These are phyloP conservation scores for Vitis hybrid DNA, from an alignment of 177 flowering plant species.

Conservation along the genomic window DNA sequence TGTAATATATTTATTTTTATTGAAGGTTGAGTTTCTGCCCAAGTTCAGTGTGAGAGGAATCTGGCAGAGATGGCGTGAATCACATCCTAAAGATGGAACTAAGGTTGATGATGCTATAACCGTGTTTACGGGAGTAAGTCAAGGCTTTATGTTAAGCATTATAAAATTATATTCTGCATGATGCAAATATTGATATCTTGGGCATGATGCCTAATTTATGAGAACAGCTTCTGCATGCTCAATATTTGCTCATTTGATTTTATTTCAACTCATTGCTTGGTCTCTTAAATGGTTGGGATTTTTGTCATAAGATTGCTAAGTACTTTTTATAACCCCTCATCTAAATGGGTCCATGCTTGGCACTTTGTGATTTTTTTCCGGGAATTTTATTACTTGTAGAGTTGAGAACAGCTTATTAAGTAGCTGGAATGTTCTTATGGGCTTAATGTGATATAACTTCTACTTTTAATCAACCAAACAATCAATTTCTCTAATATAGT, in stretches of 20 bases:
- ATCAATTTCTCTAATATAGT: not conserved
- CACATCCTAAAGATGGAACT: constrained; percentile 68
- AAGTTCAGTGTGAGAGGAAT: constrained; percentile 97
- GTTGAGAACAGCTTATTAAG: not conserved
- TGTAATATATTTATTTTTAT: constrained; percentile 21
- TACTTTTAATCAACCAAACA: not conserved
- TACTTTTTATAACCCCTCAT: not conserved
- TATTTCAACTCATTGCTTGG: not conserved
- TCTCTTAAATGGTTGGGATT: not conserved
- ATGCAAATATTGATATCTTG: not conserved
- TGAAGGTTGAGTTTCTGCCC: constrained; percentile 96
- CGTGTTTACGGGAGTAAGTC: constrained; percentile 95
- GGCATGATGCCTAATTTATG: not conserved
- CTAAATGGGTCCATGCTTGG: too few relatives aligned
- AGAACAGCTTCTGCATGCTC: not conserved
- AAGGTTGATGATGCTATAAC: constrained; percentile 70
- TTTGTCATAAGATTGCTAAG: not conserved
- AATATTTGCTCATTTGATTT: not conserved
- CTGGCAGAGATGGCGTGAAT: constrained; percentile 99
- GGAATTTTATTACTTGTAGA: not conserved
- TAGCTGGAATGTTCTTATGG: too few relatives aligned
- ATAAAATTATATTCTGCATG: not conserved
- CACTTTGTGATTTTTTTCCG: not conserved
- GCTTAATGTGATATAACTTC: not conserved
- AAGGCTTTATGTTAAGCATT: not conserved